A percentile compares a stretch with the other conserved stretches of the same genome.
phyloP scores from a whole-genome alignment of 352 stramenopile species.

The Lagenidium giganteum region DNA sequence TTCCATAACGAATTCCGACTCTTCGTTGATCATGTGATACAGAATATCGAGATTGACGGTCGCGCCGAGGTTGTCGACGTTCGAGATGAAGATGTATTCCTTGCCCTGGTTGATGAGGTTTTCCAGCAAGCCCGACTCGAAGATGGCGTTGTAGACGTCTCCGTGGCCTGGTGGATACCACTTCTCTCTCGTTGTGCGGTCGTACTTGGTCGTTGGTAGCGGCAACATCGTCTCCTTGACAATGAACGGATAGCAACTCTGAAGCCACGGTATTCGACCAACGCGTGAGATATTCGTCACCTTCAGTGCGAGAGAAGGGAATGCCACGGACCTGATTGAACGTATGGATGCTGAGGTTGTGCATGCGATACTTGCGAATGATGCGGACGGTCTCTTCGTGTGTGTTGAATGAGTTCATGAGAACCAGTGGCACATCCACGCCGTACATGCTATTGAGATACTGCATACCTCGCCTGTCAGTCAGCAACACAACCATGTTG shows the following conservation, averaged over 20 bases:
- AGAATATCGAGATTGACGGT: conserved; percentile 97
- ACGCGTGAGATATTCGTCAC: too few species aligned
- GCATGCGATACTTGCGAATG: conserved; percentile 95
- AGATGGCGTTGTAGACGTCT: conserved; percentile 98
- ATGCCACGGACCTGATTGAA: conserved; percentile 72
- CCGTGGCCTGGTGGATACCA: conserved; percentile 98
- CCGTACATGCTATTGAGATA: conserved; percentile 90
- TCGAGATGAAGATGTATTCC: conserved; percentile 99
- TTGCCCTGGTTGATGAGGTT: conserved; percentile 94
- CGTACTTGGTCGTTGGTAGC: conserved; percentile 83
- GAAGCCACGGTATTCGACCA: background rate
- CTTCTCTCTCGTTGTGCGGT: conserved; percentile 69
- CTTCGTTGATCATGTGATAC: conserved; percentile 97
- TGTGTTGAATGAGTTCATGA: conserved; percentile 99
- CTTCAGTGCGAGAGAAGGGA: background rate
- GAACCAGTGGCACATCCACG: conserved; percentile 97
- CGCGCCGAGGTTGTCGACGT: conserved; percentile 99
- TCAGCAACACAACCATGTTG: too few species aligned
- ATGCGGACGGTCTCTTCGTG: conserved; percentile 98
- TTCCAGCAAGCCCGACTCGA: conserved; percentile 95
- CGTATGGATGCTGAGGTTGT: conserved; percentile 94
- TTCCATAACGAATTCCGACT: conserved; percentile 99
- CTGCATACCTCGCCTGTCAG: too few species aligned
- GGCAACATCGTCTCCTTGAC: conserved; percentile 89
- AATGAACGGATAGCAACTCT: conserved; percentile 90